Conservation (phyloP, 106 monocot species). For the Xerophyta viscosa region DNA sequence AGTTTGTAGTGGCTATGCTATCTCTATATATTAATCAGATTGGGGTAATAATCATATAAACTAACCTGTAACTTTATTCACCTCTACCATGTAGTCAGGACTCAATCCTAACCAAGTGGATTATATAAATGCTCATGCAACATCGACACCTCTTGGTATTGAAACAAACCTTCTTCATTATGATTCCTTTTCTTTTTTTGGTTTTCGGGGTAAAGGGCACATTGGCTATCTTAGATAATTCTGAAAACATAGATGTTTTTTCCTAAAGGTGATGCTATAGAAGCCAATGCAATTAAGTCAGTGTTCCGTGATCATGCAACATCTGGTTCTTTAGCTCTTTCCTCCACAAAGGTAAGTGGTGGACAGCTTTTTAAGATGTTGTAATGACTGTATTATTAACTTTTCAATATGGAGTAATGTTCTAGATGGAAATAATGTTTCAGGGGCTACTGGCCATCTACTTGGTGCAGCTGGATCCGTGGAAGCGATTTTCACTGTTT, state of each 20-base stretch:
- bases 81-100: conserved; percentile 91
- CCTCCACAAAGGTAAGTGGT: conserved; percentile 79
- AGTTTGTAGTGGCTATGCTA: no score
- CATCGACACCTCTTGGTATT: conserved; percentile 78
- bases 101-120: conserved; percentile 72
- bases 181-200: no score
- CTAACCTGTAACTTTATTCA: no score
- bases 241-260: not conserved
- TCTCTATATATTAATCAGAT: no score
- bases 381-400: no score
- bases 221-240: not conserved
- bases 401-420: no score
- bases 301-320: conserved; percentile 82
- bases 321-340: conserved; percentile 73
- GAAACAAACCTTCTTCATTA: not conserved
- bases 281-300: conserved; percentile 77
- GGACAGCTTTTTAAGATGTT: no score
- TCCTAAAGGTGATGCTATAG: conserved; percentile 70
- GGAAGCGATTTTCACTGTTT: conserved; percentile 87
- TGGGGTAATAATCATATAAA: no score
- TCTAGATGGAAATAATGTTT: no score
- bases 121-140: conserved; percentile 97
- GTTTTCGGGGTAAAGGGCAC: no score
- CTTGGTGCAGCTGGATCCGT: conserved; percentile 98
- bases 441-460: conserved; percentile 93